These are phyloP conservation scores for Podila horticola DNA, from an alignment of 192 early-diverging fungal genomes.

Conservation along the genomic window DNA sequence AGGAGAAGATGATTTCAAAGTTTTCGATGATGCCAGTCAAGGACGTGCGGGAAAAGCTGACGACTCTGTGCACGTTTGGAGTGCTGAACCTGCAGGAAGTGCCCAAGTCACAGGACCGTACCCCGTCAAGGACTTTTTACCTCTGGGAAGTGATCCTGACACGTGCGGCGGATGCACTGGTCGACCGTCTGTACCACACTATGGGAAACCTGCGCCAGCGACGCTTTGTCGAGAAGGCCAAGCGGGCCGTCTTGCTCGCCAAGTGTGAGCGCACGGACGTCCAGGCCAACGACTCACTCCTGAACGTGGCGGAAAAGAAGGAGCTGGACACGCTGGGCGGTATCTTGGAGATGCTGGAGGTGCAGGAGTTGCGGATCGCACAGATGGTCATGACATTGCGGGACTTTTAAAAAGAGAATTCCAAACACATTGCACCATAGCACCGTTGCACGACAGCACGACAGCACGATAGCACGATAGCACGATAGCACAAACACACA, in stretches of 20 bases:
- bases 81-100: conserved; percentile 68
- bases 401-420: conserved; percentile 48
- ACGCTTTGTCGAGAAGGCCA: conserved; percentile 55
- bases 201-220: conserved; percentile 68
- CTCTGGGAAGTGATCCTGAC: conserved; percentile 72
- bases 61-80: conserved; percentile 52
- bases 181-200: conserved; percentile 63
- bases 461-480: neutral
- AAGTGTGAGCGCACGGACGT: conserved; percentile 77
- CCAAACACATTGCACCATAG: too few species aligned
- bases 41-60: conserved; percentile 70
- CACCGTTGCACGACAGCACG: neutral
- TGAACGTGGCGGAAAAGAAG: conserved; percentile 60
- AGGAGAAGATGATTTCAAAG: conserved; percentile 75
- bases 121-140: conserved; percentile 79
- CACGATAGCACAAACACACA: neutral
- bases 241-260: conserved; percentile 62
- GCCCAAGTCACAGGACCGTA: conserved; percentile 75
- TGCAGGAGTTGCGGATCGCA: conserved; percentile 56
- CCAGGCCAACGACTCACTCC: conserved; percentile 58
- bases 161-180: conserved; percentile 58
- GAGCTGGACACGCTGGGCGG: conserved; percentile 55
- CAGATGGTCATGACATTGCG: conserved; percentile 54
- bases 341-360: conserved; percentile 60
- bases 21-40: conserved; percentile 74